Evolutionary conservation across 306 rosid species (phyloP).

Genomic region (Vigna hirtella): DNA sequence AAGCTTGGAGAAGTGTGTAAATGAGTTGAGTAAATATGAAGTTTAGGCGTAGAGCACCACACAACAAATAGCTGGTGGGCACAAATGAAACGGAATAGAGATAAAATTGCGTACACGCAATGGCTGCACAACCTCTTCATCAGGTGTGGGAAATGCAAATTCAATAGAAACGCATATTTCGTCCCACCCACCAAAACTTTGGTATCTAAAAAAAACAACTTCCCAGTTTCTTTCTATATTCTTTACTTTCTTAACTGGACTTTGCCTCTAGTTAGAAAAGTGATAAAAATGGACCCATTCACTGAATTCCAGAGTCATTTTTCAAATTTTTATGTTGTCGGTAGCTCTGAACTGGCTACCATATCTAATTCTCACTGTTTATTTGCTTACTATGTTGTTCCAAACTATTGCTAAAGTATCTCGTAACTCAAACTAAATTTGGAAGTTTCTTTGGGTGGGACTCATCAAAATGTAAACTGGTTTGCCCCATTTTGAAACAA

Average conservation of each 20-base stretch:
- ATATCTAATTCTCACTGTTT: neutral
- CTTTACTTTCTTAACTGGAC: neutral
- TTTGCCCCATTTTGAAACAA: neutral
- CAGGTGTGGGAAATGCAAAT: neutral
- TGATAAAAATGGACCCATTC: neutral
- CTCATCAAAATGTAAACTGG: no score
- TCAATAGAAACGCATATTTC: slow-evolving; percentile 30
- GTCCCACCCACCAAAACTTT: slow-evolving; percentile 13
- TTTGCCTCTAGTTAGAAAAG: neutral
- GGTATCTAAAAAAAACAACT: neutral
- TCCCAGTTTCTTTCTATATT: neutral
- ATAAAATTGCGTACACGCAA: no score
- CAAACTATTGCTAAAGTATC: neutral
- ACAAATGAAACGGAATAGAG: no score
- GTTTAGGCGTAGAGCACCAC: no score
- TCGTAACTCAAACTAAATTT: neutral
- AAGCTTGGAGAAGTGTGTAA: no score
- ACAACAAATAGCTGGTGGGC: no score
- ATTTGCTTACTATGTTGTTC: neutral
- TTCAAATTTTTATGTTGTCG: neutral
- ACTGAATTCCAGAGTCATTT: neutral
- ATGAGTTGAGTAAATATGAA: no score
- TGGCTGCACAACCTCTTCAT: no score
- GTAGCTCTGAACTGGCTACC: no score
- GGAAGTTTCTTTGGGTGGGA: neutral